Percentiles rank a stretch among this genome's conserved stretches.
These are phyloP conservation scores for Lactarius quietus DNA, from an alignment of 768 basidiomycete genomes.

Conservation along the genomic window DNA sequence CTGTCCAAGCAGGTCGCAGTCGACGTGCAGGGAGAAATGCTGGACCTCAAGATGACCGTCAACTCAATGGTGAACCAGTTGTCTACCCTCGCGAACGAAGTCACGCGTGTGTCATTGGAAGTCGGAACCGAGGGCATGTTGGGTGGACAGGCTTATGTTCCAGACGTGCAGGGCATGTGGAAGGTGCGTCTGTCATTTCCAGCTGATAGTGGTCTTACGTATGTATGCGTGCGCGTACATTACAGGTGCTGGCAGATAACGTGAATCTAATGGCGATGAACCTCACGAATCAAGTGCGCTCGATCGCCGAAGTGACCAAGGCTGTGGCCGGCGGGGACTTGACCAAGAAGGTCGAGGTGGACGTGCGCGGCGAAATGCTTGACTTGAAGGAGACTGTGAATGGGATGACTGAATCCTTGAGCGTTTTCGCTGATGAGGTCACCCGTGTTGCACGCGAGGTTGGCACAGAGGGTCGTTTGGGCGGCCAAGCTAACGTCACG, in stretches of 20 bases:
- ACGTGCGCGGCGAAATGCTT: slow-evolving; percentile 88
- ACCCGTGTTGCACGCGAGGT: slow-evolving; percentile 92
- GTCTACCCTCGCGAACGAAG: slow-evolving; percentile 71
- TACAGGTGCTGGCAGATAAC: slow-evolving; percentile 67
- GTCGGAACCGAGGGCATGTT: slow-evolving; percentile 91
- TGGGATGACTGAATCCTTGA: slow-evolving; percentile 87
- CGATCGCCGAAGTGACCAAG: slow-evolving; percentile 91
- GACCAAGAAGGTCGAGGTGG: slow-evolving; percentile 89
- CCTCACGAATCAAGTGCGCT: slow-evolving; percentile 86
- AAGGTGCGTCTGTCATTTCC: slow-evolving; percentile 48
- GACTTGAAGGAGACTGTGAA: slow-evolving; percentile 92
- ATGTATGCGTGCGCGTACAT: not conserved
- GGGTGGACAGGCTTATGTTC: slow-evolving; percentile 88
- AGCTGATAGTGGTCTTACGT: not conserved
- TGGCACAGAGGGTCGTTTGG: slow-evolving; percentile 92
- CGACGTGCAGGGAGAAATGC: slow-evolving; percentile 93
- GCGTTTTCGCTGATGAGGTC: slow-evolving; percentile 80
- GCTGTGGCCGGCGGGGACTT: slow-evolving; percentile 93
- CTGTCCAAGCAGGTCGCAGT: slow-evolving; percentile 82
- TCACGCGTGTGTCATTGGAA: slow-evolving; percentile 89
- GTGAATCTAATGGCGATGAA: slow-evolving; percentile 91
- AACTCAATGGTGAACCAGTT: slow-evolving; percentile 76
- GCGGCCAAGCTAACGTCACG: slow-evolving; percentile 90
- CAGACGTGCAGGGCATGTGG: slow-evolving; percentile 95
- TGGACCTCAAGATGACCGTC: slow-evolving; percentile 76